A percentile compares a stretch with the other conserved stretches of the same genome.
phyloP scores from a whole-genome alignment of 441 rosid species.

The Rhodomyrtus psidioides region DNA sequence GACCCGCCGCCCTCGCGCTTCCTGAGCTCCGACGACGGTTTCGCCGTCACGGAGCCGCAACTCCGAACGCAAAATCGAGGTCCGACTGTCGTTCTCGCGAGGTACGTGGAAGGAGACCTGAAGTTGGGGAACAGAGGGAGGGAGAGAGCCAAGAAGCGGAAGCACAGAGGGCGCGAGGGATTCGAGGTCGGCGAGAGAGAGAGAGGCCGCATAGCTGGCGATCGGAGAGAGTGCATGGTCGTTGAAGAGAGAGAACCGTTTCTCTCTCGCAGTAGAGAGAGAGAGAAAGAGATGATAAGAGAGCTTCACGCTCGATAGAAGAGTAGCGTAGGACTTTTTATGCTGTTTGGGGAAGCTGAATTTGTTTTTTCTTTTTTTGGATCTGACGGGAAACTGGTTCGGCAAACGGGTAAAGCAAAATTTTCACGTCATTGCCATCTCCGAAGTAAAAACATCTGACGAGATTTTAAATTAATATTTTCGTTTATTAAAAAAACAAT shows the following conservation, averaged over 20 bases:
- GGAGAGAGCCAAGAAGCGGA: slow-evolving; percentile 20
- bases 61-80: slow-evolving; percentile 21
- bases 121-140: slow-evolving; percentile 29
- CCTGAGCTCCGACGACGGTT: slow-evolving; percentile 57
- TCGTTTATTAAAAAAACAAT: background rate
- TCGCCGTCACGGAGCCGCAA: slow-evolving; percentile 61
- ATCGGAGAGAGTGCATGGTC: slow-evolving; percentile 31
- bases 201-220: slow-evolving; percentile 46
- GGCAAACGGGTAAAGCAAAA: too few species aligned
- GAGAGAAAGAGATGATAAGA: background rate
- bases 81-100: slow-evolving; percentile 1
- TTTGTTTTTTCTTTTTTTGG: too few species aligned
- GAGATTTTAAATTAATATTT: accelerated
- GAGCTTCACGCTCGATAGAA: too few species aligned
- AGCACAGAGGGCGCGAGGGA: slow-evolving; percentile 23
- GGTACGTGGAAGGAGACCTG: slow-evolving; percentile 13
- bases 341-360: background rate
- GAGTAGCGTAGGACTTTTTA: background rate
- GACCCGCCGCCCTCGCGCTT: slow-evolving; percentile 9
- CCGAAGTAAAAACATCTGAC: accelerated
- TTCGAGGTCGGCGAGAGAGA: slow-evolving; percentile 33
- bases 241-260: background rate
- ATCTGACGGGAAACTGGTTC: too few species aligned
- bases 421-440: background rate
- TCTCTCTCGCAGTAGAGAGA: background rate